These are phyloP conservation scores for Chaetoceros muelleri DNA, from an alignment of 108 stramenopile genomes.

Conservation along the genomic window DNA sequence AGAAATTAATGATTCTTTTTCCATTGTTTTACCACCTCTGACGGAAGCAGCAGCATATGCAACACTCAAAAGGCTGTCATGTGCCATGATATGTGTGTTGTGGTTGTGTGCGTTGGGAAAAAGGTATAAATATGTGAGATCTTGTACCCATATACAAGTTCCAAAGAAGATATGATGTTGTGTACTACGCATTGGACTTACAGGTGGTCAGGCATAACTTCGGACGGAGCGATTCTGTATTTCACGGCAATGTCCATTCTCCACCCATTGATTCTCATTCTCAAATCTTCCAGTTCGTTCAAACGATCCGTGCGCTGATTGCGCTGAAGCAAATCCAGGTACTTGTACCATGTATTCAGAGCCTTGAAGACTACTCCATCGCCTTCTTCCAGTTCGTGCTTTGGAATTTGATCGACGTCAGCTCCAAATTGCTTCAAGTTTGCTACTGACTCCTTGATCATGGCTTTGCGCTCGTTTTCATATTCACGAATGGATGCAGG, in stretches of 20 bases:
- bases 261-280: conserved; percentile 46
- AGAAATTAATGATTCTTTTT: conserved; percentile 29
- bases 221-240: conserved; percentile 50
- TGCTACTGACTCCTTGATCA: conserved; percentile 32
- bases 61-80: conserved; percentile 21
- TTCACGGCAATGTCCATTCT: conserved; percentile 36
- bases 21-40: conserved; percentile 23
- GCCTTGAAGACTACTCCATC: conserved; percentile 69
- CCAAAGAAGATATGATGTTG: background rate
- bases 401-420: conserved; percentile 41
- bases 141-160: background rate
- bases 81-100: too few species aligned
- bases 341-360: conserved; percentile 46
- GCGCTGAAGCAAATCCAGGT: conserved; percentile 26
- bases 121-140: background rate
- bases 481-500: conserved; percentile 50
- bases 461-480: conserved; percentile 29
- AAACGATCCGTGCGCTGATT: conserved; percentile 29
- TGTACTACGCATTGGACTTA: conserved; percentile 7
- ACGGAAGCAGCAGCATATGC: conserved; percentile 50
- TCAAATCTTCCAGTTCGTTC: conserved; percentile 42
- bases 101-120: too few species aligned
- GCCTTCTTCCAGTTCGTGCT: conserved; percentile 51
- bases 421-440: conserved; percentile 39
- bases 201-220: conserved; percentile 58